Percentiles rank a stretch among this genome's conserved stretches.
phyloP scores from a whole-genome alignment of 345 rosid species.

The Syzygium aromaticum region DNA sequence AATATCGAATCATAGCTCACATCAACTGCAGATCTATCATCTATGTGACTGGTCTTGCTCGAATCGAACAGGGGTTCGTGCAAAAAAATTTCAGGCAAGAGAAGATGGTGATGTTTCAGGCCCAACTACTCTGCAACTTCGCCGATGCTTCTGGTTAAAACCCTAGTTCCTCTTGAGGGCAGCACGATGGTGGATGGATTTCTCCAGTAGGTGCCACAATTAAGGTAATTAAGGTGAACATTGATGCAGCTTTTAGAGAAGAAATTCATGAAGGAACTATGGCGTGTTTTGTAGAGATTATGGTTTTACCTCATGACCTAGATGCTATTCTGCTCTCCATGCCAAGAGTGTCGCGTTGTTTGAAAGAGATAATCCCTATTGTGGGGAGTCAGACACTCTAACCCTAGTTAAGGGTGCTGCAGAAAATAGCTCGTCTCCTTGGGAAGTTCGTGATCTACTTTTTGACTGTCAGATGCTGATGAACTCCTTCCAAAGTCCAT shows the following conservation, averaged over 20 bases:
- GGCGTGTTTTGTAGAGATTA: neutral
- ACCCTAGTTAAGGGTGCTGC: neutral
- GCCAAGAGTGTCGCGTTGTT: neutral
- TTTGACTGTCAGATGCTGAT: neutral
- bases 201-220: neutral
- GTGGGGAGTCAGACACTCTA: neutral
- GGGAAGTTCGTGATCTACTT: neutral
- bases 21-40: neutral
- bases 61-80: neutral
- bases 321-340: neutral
- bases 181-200: neutral
- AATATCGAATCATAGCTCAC: neutral
- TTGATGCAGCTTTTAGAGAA: neutral
- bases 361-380: neutral
- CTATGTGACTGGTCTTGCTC: neutral
- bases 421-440: neutral
- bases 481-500: neutral
- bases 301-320: neutral
- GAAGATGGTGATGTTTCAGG: neutral
- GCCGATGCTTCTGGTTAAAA: neutral
- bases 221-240: neutral
- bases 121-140: neutral
- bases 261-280: neutral
- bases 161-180: neutral
- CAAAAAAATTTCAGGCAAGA: neutral